Evolutionary conservation across 192 early-diverging fungal genomes (phyloP), one percentile per base, ranked within the genome.

Genomic region (Entomortierella beljakovae): DNA sequence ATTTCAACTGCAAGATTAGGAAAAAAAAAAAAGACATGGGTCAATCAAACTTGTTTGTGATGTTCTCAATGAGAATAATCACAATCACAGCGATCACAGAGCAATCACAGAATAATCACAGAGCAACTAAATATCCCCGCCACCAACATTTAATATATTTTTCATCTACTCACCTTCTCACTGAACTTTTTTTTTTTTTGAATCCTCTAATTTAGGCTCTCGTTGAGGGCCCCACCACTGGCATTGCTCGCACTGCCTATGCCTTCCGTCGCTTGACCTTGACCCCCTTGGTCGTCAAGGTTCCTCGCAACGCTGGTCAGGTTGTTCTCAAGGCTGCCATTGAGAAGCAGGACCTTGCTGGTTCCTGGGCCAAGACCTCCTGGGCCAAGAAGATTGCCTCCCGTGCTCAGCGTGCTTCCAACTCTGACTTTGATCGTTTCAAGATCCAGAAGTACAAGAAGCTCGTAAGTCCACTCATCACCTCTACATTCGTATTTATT

Each of bases 391-490:
- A 98, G 94, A 84, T 99, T 71, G 93, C 88, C 53, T 85, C 87
- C 68, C 93, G 97, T 77, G 80, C 86, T 65, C 82, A 81, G 81
- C 93, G 96, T 74, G 89, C 94, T 64, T 80, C 76, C 80, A 84
- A 95, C 80, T 80, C 89, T 33, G 98, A 99, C 88, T 98, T 99
- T 88, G 97, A 98, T 87, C 92, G 98, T 80, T 99, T 99, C 94
- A 97, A 99, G 95, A 71, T 97, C 57, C 88, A 92, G 91, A 87
- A 96, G 84, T 92, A 97, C 83, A 92, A 92, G 88, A 97, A 94
- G 90, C 88, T 96, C 87, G 91, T 91, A 84, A 73, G 90, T 76
- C 46, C 28, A n/a, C 22, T 23, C 26, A 3, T 4, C 32, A 51
- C 40, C 37, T 55, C 11, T 32, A 2, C 23, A 28, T 42, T 49